A percentile compares a stretch with the other conserved stretches of the same genome.
Evolutionary conservation across 352 stramenopile genomes (phyloP).

Genomic region (Pythium phragmitis): DNA sequence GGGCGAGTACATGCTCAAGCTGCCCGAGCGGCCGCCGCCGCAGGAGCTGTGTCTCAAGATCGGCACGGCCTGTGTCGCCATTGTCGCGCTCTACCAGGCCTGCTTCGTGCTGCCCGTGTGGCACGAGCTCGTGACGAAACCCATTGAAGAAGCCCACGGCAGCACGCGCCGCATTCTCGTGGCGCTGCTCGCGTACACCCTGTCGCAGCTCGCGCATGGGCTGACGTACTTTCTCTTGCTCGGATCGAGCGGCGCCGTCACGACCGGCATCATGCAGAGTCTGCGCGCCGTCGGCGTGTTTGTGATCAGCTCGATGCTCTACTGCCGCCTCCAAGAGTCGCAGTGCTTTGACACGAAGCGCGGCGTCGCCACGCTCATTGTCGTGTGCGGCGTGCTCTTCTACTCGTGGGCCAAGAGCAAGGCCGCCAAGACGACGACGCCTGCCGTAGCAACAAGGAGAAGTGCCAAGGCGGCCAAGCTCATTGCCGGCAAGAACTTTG

Average conservation of each 20-base stretch:
- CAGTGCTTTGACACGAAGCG: conserved; percentile 86
- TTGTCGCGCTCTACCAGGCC: conserved; percentile 79
- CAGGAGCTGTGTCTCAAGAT: conserved; percentile 84
- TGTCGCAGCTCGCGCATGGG: conserved; percentile 80
- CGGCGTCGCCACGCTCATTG: conserved; percentile 76
- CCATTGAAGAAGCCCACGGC: conserved; percentile 73
- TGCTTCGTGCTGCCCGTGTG: conserved; percentile 79
- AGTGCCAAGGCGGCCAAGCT: conserved; percentile 37
- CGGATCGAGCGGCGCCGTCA: conserved; percentile 75
- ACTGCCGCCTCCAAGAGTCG: conserved; percentile 82
- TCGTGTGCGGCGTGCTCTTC: conserved; percentile 79
- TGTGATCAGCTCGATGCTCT: conserved; percentile 77
- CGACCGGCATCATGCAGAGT: conserved; percentile 87
- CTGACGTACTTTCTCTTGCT: conserved; percentile 88
- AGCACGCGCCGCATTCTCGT: conserved; percentile 56
- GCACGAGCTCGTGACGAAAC: conserved; percentile 72
- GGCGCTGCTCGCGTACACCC: conserved; percentile 65
- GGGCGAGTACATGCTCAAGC: conserved; percentile 80
- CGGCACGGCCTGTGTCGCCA: conserved; percentile 59
- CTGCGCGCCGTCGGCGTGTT: conserved; percentile 86
- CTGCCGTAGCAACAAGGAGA: not conserved
- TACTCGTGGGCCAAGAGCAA: conserved; percentile 85
- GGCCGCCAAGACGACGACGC: conserved; percentile 27
- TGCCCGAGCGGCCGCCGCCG: conserved; percentile 67
- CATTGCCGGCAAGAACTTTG: conserved; percentile 68